Conservation (phyloP, 2,329 filamentous ascomycete genomes). For the Aspergillus awamori region DNA sequence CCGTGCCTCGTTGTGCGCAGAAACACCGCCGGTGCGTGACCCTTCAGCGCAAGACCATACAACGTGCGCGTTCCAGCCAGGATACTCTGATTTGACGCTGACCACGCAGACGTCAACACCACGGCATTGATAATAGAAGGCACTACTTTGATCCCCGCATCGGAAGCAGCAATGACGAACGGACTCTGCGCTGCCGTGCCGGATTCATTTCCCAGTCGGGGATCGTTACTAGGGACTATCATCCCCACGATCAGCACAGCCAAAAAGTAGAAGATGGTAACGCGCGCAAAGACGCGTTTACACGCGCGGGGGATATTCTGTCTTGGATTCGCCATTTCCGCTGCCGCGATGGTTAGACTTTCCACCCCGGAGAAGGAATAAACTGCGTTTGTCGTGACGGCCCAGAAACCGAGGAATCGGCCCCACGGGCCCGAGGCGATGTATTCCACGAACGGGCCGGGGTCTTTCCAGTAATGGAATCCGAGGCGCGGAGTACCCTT, state of each 20-base stretch:
- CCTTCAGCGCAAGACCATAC: conserved; percentile 51
- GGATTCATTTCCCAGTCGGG: conserved; percentile 22
- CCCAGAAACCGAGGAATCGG: conserved; percentile 64
- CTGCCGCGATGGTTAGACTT: conserved; percentile 58
- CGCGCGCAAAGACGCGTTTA: conserved; percentile 58
- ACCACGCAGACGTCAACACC: conserved; percentile 72
- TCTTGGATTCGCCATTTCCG: conserved; percentile 58
- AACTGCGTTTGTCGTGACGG: conserved; percentile 47
- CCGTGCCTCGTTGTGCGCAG: conserved; percentile 39
- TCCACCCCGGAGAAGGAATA: conserved; percentile 49
- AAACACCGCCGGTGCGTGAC: conserved; percentile 57
- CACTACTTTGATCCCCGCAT: conserved; percentile 68
- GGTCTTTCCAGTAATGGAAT: conserved; percentile 70
- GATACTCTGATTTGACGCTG: conserved; percentile 69
- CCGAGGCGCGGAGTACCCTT: conserved; percentile 62
- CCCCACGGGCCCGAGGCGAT: conserved; percentile 62
- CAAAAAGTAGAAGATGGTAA: conserved; percentile 61
- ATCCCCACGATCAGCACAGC: conserved; percentile 62
- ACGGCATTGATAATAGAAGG: conserved; percentile 76
- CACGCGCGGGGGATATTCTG: conserved; percentile 58
- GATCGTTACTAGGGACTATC: conserved; percentile 59
- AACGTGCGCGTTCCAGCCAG: conserved; percentile 57
- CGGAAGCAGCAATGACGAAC: conserved; percentile 71
- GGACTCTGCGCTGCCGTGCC: conserved; percentile 49
- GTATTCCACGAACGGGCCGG: conserved; percentile 69